Percentiles rank a stretch among this genome's conserved stretches.
Evolutionary conservation across 306 rosid genomes (phyloP).

Genomic region (Prunus padus): DNA sequence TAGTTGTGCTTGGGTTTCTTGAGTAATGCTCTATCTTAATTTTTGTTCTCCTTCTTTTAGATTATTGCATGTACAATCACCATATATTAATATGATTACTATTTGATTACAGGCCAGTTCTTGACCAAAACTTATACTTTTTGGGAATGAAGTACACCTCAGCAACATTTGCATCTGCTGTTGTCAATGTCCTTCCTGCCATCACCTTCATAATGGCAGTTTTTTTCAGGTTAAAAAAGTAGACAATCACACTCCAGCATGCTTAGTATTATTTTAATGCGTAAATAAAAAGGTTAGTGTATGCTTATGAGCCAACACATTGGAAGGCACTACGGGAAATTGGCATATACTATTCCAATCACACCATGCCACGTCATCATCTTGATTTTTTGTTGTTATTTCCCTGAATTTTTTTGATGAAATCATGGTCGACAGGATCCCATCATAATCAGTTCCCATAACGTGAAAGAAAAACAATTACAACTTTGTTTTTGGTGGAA

Average conservation of each 20-base stretch:
- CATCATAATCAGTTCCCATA: not conserved
- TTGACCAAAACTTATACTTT: constrained; percentile 87
- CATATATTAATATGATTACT: constrained; percentile 11
- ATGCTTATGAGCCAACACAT: constrained; percentile 11
- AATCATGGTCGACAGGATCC: not conserved
- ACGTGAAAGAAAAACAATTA: not conserved
- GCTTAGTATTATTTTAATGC: not conserved
- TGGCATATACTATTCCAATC: not conserved
- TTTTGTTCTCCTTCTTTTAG: not conserved
- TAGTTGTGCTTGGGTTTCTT: constrained; percentile 74
- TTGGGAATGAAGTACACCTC: constrained; percentile 91
- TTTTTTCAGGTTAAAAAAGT: constrained; percentile 63
- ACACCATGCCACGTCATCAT: not conserved
- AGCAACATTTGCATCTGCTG: constrained; percentile 88
- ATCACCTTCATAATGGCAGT: constrained; percentile 89
- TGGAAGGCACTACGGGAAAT: constrained; percentile 4
- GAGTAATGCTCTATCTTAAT: constrained; percentile 58
- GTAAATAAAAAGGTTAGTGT: constrained; percentile 5
- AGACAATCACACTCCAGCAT: not conserved
- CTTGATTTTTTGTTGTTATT: not conserved
- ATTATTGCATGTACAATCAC: not conserved
- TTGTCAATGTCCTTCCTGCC: constrained; percentile 82
- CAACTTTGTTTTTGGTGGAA: not conserved
- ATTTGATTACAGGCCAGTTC: constrained; percentile 76
- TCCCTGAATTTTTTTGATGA: not conserved